These are phyloP conservation scores for Glycyrrhiza uralensis DNA, from an alignment of 306 rosid species.

Conservation along the genomic window DNA sequence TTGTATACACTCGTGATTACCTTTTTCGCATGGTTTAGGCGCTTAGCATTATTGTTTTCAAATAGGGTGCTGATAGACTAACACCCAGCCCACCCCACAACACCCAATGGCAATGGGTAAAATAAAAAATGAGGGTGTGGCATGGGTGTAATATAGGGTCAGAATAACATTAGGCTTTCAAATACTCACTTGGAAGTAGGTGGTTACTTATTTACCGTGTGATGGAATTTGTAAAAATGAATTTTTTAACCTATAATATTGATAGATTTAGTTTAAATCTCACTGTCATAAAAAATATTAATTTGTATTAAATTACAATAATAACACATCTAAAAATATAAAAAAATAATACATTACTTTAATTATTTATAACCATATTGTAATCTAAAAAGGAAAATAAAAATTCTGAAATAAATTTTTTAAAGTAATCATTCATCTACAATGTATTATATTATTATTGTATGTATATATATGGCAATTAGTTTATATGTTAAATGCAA, in stretches of 20 bases:
- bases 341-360: not conserved
- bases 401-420: not conserved
- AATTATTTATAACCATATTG: not conserved
- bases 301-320: not conserved
- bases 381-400: not conserved
- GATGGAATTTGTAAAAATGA: too few species aligned
- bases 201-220: too few species aligned
- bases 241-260: not conserved
- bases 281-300: not conserved
- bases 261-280: not conserved
- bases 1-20: too few species aligned
- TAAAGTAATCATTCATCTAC: not conserved
- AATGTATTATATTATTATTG: not conserved
- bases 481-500: not conserved
- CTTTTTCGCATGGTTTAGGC: too few species aligned
- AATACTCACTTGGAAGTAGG: too few species aligned
- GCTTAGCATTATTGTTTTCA: too few species aligned
- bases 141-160: too few species aligned
- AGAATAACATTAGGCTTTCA: too few species aligned
- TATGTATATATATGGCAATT: not conserved
- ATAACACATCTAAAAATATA: not conserved
- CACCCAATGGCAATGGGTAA: too few species aligned
- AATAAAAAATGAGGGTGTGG: too few species aligned
- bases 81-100: too few species aligned
- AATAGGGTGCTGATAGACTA: too few species aligned